Evolutionary conservation across 805 yeast species (phyloP), one percentile per base, ranked within the genome.

Genomic region (Danielozyma ontarioensis): DNA sequence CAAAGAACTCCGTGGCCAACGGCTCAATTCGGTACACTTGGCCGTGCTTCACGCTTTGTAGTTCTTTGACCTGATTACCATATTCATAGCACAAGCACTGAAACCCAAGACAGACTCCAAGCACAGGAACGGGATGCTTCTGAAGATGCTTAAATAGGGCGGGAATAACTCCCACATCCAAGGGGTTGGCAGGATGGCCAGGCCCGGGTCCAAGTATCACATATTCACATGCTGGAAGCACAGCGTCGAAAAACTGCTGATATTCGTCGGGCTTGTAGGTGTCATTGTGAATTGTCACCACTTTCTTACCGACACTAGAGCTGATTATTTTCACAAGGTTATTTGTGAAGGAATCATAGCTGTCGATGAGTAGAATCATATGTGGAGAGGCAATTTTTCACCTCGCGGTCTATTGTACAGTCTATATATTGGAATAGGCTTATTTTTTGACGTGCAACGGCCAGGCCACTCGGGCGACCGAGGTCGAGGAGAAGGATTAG

Each of bases 131-230:
- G 3, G 51, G 43, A 5, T 37, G 32, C 3, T 29, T 29, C 3
- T 42, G 39, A 27, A 44, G 52, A 4, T 52, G 47, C 21, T 59
- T 46, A 17, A 41, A 58, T 36, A 72, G 74, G 82, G 43, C 89
- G 38, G 78, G 74, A 12, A 89, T 75, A 8, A 87, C 70, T 0
- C 96, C 96, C 18, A 82, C 75, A 48, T 89, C 97, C 2, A 51
- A 44, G 24, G 3, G 70, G 49, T 45, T 64, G 1, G 60, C 56
- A 0, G 98, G 98, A 45, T 84, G 77, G 0, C 99, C 99, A 0
- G 99, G 99, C 0, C 99, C 99, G 0, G 99, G 99, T 0, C 98
- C 98, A 6, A 93, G 70, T 0, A 93, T 77, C 3, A 93, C 67
- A 22, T 87, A 87, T 37, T 83, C 86, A 44, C 86, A 78, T 5